Conservation (phyloP, 75 land plant genomes). For the Cunninghamia lanceolata region DNA sequence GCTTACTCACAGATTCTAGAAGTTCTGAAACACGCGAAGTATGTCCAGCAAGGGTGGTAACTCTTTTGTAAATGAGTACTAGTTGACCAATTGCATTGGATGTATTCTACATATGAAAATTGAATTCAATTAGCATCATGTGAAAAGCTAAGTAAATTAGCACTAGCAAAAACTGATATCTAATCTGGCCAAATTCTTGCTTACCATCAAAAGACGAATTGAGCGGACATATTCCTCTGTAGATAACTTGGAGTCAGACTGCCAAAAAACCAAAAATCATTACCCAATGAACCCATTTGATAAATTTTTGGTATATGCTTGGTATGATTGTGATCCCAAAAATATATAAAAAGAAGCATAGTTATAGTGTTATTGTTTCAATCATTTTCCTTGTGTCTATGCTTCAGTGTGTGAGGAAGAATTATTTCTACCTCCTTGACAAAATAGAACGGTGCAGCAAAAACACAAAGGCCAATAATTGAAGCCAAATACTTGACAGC, state of each 20-base stretch:
- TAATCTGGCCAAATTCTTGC: not conserved
- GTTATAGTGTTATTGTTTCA: not conserved
- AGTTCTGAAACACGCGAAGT: conserved; percentile 47
- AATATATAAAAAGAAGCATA: not conserved
- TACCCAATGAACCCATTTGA: not conserved
- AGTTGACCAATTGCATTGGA: conserved; percentile 51
- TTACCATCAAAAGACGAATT: conserved; percentile 47
- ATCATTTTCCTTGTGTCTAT: not conserved
- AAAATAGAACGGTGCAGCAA: conserved; percentile 42
- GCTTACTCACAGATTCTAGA: conserved; percentile 38
- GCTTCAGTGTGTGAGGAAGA: not conserved
- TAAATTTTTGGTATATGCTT: not conserved
- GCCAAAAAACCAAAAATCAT: not conserved
- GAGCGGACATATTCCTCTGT: conserved; percentile 48
- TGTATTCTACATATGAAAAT: conserved; percentile 31
- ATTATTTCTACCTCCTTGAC: conserved; percentile 22
- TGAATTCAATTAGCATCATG: conserved; percentile 2
- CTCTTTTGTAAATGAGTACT: conserved; percentile 37
- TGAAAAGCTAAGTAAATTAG: not conserved
- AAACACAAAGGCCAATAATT: conserved; percentile 38
- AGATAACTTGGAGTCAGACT: conserved; percentile 21
- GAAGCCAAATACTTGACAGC: conserved; percentile 38
- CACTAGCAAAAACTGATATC: not conserved
- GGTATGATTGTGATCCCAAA: not conserved
- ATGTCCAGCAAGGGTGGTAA: conserved; percentile 41